These are phyloP conservation scores for Heliamphora exappendiculata DNA, from an alignment of 148 eudicot species.

Conservation along the genomic window DNA sequence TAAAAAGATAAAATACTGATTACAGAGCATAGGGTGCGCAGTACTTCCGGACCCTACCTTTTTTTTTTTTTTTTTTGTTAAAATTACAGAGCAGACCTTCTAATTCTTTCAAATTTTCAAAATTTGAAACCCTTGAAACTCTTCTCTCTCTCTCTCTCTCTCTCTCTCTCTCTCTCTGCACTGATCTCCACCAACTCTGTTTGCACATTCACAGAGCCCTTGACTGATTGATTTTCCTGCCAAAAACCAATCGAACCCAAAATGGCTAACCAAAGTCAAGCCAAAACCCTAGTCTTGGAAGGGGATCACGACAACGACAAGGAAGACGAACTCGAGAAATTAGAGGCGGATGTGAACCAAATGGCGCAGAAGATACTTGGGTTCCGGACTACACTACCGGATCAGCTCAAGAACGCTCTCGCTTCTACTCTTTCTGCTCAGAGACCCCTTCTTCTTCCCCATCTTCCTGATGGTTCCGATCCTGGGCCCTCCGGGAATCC, in stretches of 20 bases:
- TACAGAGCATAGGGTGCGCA: background rate
- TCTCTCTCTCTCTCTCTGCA: background rate
- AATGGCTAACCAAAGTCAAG: background rate
- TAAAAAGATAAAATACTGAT: too few relatives aligned
- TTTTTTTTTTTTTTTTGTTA: too few relatives aligned
- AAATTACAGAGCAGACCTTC: constrained; percentile 1
- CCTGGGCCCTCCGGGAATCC: constrained; percentile 26
- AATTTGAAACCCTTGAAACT: constrained; percentile 1
- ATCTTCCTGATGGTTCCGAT: constrained; percentile 17
- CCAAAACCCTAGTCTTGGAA: constrained; percentile 6
- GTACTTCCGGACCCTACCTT: background rate
- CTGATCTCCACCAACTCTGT: background rate
- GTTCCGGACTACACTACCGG: constrained; percentile 46
- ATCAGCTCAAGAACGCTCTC: constrained; percentile 38
- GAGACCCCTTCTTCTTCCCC: constrained; percentile 30
- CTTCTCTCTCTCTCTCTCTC: background rate
- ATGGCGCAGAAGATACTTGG: constrained; percentile 47
- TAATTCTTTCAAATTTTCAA: background rate
- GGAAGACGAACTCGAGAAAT: constrained; percentile 33
- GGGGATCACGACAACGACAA: constrained; percentile 11
- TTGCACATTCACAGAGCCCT: background rate
- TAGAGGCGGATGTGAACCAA: constrained; percentile 40
- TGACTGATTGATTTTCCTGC: too few relatives aligned
- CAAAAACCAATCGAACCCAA: background rate
- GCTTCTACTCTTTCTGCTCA: constrained; percentile 41